Conservation (phyloP, 371 early-diverging fungal species). For the Mortierella polycephala region DNA sequence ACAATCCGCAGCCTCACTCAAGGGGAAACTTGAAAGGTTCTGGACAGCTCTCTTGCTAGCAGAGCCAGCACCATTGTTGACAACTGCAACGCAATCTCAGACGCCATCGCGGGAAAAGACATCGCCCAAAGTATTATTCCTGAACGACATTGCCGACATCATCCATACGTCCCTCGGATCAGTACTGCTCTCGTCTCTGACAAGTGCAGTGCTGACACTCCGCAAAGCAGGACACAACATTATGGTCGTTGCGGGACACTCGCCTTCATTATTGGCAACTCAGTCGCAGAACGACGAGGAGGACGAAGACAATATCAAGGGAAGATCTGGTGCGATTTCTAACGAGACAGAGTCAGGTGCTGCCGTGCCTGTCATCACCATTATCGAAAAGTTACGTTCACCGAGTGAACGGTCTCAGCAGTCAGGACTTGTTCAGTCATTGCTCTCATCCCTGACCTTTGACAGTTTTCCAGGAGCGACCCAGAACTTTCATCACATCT, state of each 20-base stretch:
- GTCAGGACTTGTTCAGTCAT: background rate
- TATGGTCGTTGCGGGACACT: slow-evolving; percentile 60
- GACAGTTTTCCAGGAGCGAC: slow-evolving; percentile 48
- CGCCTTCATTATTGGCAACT: slow-evolving; percentile 40
- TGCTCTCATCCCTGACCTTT: slow-evolving; percentile 17
- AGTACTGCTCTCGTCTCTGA: slow-evolving; percentile 56
- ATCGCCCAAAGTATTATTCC: slow-evolving; percentile 56
- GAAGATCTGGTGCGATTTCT: background rate
- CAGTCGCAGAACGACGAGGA: slow-evolving; percentile 1
- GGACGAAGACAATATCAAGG: background rate
- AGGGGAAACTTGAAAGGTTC: slow-evolving; percentile 40
- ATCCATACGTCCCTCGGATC: slow-evolving; percentile 55
- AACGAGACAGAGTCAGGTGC: slow-evolving; percentile 7
- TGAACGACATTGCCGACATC: slow-evolving; percentile 63
- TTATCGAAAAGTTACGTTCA: slow-evolving; percentile 31
- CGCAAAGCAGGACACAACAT: slow-evolving; percentile 60
- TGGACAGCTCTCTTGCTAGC: slow-evolving; percentile 47
- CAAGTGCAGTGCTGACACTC: slow-evolving; percentile 57
- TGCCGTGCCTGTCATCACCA: slow-evolving; percentile 14
- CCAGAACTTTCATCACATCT: slow-evolving; percentile 40
- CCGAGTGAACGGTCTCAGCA: slow-evolving; percentile 8
- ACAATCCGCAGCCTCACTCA: slow-evolving; percentile 16
- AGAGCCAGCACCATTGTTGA: slow-evolving; percentile 5
- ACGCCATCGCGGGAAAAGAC: slow-evolving; percentile 5
- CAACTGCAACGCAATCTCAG: background rate